phyloP scores from a whole-genome alignment of 2,329 filamentous ascomycete species.

The Myriosclerotinia scirpicola region DNA sequence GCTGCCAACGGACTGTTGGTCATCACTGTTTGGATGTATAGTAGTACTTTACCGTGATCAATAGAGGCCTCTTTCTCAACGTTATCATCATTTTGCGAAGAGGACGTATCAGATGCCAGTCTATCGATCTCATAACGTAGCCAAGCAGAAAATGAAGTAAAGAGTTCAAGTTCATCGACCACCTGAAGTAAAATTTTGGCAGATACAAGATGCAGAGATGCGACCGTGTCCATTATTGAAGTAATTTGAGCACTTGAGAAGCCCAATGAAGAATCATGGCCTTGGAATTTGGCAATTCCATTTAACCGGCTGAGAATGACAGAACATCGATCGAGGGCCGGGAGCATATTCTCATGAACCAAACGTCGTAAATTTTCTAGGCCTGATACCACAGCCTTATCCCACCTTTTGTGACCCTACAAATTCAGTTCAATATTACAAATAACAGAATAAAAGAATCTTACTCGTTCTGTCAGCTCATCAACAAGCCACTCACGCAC shows the following conservation, averaged over 20 bases:
- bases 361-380: slow-evolving; percentile 76
- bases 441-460: slow-evolving; percentile 34
- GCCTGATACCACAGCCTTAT: slow-evolving; percentile 77
- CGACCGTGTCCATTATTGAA: slow-evolving; percentile 67
- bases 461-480: slow-evolving; percentile 73
- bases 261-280: slow-evolving; percentile 63
- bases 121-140: slow-evolving; percentile 79
- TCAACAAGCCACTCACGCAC: slow-evolving; percentile 89
- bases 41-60: slow-evolving; percentile 69
- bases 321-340: slow-evolving; percentile 78
- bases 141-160: slow-evolving; percentile 79
- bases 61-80: slow-evolving; percentile 75
- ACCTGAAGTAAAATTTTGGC: slow-evolving; percentile 71
- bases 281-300: slow-evolving; percentile 80
- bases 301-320: slow-evolving; percentile 80
- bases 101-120: slow-evolving; percentile 62
- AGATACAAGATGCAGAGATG: slow-evolving; percentile 71
- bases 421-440: slow-evolving; percentile 26
- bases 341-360: slow-evolving; percentile 83
- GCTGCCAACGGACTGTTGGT: slow-evolving; percentile 62
- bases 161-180: slow-evolving; percentile 76
- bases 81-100: slow-evolving; percentile 64
- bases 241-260: slow-evolving; percentile 64
- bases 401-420: slow-evolving; percentile 91
- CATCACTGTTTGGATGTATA: slow-evolving; percentile 74